These are phyloP conservation scores for Sextonia rubra DNA, from an alignment of 164 flowering plant species.

Conservation along the genomic window DNA sequence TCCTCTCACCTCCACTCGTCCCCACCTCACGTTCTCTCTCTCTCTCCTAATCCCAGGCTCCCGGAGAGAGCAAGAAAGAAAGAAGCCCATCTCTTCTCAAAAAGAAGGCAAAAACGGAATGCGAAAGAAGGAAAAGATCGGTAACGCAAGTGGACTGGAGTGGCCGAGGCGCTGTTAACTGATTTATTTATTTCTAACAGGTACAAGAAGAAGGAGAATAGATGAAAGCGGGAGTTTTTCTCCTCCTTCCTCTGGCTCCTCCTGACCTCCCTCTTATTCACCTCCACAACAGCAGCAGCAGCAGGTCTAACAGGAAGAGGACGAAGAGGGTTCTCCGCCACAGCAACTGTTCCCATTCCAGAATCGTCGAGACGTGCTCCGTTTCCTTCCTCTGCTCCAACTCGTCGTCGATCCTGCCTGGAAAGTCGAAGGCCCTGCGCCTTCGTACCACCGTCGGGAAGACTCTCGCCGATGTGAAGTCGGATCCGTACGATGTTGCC, in stretches of 20 bases:
- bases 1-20: too few relatives aligned
- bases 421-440: background rate
- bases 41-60: too few relatives aligned
- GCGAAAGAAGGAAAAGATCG: too few relatives aligned
- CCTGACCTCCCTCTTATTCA: slow-evolving; percentile 14
- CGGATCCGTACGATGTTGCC: slow-evolving; percentile 40
- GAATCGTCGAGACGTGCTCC: slow-evolving; percentile 3
- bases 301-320: background rate
- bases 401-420: background rate
- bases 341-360: slow-evolving; percentile 3
- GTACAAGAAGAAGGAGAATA: too few relatives aligned
- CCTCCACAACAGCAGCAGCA: background rate
- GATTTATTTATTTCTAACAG: too few relatives aligned
- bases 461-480: slow-evolving; percentile 53
- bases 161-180: too few relatives aligned
- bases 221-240: slow-evolving; percentile 46
- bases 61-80: too few relatives aligned
- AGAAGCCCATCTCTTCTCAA: too few relatives aligned
- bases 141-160: too few relatives aligned
- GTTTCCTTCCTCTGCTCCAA: slow-evolving; percentile 1
- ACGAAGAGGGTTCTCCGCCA: slow-evolving; percentile 10
- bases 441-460: slow-evolving; percentile 8
- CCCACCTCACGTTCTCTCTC: too few relatives aligned
- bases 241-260: slow-evolving; percentile 24
- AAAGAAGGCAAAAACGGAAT: too few relatives aligned